Conservation (phyloP, 106 monocot species). For the Narthecium ossifragum region DNA sequence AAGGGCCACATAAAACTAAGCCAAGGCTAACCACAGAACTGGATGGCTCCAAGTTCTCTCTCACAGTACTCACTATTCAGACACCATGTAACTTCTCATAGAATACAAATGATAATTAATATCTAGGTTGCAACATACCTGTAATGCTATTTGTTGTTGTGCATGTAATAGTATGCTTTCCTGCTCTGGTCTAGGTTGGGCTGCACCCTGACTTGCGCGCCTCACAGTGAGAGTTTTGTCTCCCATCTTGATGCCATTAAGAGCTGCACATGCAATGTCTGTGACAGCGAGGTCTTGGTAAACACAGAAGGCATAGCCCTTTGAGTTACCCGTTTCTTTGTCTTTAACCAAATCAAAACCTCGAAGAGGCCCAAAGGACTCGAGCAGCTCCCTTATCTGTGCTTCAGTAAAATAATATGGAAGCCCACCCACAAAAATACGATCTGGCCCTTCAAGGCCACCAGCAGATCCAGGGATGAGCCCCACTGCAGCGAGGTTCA, state of each 20-base stretch:
- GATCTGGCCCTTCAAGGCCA: constrained; percentile 68
- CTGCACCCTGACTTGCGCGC: constrained; percentile 70
- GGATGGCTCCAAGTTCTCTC: too few relatives aligned
- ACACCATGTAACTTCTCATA: too few relatives aligned
- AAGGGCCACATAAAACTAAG: too few relatives aligned
- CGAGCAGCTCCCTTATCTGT: constrained; percentile 67
- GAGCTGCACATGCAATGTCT: constrained; percentile 92
- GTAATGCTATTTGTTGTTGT: constrained; percentile 76
- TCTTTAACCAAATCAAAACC: constrained; percentile 91
- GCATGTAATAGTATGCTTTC: constrained; percentile 72
- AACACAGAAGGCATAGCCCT: constrained; percentile 86
- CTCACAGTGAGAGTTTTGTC: constrained; percentile 89
- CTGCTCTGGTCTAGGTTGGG: constrained; percentile 75
- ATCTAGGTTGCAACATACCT: constrained; percentile 44
- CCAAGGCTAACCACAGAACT: too few relatives aligned
- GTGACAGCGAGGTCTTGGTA: constrained; percentile 78
- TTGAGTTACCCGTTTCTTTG: constrained; percentile 79
- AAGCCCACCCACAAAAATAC: constrained; percentile 65
- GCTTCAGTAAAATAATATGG: constrained; percentile 73
- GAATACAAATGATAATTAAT: too few relatives aligned
- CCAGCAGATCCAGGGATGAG: constrained; percentile 52
- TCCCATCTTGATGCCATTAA: constrained; percentile 95
- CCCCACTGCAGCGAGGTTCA: constrained; percentile 63
- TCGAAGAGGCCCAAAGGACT: constrained; percentile 62
- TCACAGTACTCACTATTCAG: too few relatives aligned